Evolutionary conservation across 1,284 basidiomycete genomes (phyloP), one percentile per base, ranked within the genome.

Genomic region (Ceratobasidium sp.): DNA sequence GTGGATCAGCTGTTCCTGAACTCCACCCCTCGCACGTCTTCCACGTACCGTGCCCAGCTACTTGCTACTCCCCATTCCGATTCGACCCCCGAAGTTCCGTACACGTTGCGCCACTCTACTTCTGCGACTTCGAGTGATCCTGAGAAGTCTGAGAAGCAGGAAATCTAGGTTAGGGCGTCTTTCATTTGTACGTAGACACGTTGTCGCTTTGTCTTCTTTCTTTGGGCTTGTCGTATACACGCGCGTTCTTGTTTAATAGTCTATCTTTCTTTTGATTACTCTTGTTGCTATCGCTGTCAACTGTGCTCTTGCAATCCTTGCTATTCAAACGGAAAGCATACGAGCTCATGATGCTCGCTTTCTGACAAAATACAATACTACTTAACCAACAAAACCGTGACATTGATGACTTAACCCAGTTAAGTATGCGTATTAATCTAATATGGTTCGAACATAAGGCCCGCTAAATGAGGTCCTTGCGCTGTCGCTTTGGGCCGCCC

Each of bases 1-100:
- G 85, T 92, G 78, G 89, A 91, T 79, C 76, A 83, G 61, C 83
- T 88, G 78, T 88, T 86, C 80, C 82, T 83, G 76, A 80, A 87
- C 73, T 83, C 84, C 45, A 82, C 81, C 14, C 86, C 87, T 61
- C 75, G 83, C 75, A 82, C 82, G 71, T 86, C 86, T 6, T 80
- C 82, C 76, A 79, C 81, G 74, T 87, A 85, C 80, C 64, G 50
- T n/a, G 30, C 50, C 0, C 28, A 67, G 26, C 34, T 67, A 12
- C 57, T 58, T 14, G 26, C 43, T 12, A 28, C 48, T 45, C 3
- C 48, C 32, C 10, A 21, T 8, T 39, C 57, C 28, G 48, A 28
- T 4, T 4, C 30, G 26, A n/a, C n/a, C n/a, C 16, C 16, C 9
- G 60, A 64, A 32, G 60, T 12, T 18, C 9, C 52, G 1, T 46